phyloP scores from a whole-genome alignment of 352 stramenopile species.

The Globisporangium paddicum region DNA sequence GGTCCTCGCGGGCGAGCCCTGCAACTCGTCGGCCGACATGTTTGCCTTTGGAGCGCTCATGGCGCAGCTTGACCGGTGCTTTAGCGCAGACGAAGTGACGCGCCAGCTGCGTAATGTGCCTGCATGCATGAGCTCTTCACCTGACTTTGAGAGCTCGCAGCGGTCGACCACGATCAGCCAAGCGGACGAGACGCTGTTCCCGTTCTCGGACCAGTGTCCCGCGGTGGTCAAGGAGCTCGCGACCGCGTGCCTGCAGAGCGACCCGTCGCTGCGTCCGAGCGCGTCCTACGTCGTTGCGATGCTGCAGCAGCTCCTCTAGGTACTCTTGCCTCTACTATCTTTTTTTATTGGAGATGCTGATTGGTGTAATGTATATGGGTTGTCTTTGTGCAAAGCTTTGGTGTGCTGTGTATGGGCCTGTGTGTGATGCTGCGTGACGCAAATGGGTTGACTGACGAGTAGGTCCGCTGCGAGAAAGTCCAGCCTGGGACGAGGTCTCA shows the following conservation, averaged over 20 bases:
- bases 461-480: no score
- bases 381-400: background rate
- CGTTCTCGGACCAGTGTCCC: slow-evolving; percentile 66
- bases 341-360: slow-evolving; percentile 4
- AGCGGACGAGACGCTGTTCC: slow-evolving; percentile 35
- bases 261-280: slow-evolving; percentile 63
- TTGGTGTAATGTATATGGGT: background rate
- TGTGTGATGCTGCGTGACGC: no score
- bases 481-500: no score
- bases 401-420: background rate
- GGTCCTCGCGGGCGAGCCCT: slow-evolving; percentile 38
- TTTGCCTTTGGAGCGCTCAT: slow-evolving; percentile 72
- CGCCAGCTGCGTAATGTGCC: slow-evolving; percentile 40
- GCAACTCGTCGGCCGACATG: slow-evolving; percentile 56
- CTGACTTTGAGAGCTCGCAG: slow-evolving; percentile 19
- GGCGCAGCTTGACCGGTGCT: slow-evolving; percentile 47
- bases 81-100: slow-evolving; percentile 61
- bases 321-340: background rate
- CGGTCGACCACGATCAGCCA: slow-evolving; percentile 25
- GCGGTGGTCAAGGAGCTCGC: slow-evolving; percentile 51
- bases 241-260: slow-evolving; percentile 57
- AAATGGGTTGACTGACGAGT: background rate
- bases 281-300: slow-evolving; percentile 74
- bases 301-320: slow-evolving; percentile 32
- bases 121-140: background rate